Evolutionary conservation across 2,329 filamentous ascomycete genomes (phyloP), one percentile per base, ranked within the genome.

Genomic region (Trichocomaceae sp.): DNA sequence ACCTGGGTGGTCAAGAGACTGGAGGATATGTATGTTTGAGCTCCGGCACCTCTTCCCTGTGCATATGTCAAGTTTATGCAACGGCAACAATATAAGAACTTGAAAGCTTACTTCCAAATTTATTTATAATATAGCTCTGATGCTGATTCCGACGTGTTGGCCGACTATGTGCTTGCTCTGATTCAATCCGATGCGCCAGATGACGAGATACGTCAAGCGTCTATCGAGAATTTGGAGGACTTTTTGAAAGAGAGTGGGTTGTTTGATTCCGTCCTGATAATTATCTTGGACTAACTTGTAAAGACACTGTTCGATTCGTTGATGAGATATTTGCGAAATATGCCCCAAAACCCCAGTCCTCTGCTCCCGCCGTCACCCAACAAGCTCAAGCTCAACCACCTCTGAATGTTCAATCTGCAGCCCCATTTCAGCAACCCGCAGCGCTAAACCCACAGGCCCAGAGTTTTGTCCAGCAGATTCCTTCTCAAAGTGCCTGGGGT

Each of bases 111-210:
- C 23, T 47, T 56, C 47, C 47, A 52, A 22, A 57, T 47, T 31
- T 26, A 39, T 46, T 31, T 48, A 41, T 8, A 39, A 52, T 53
- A 46, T 61, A 82, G 80, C 59, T 82, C 79, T n/a, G 81, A 84
- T 64, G 82, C 81, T 29, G 82, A 84, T 63, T 76, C 77, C 12
- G 80, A 81, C 60, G 79, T 84, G 2, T 77, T 84, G 19, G 81
- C 80, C 29, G 82, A 84, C 60, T 84, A 84, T 62, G 80, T 84
- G 7, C 71, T 83, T 47, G 81, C 80, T 20, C 74, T 84, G 29
- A 75, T 84, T 44, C 76, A 76, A 44, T 77, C 76, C 15, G 79
- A 82, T 59, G 79, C 79, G 41, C 71, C 77, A 2, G 77, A 81
- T 56, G 75, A 76, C n/a, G 71, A 77, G 53, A 76, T 83, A 49